These are phyloP conservation scores for Fusarium protoensiforme DNA, from an alignment of 2,329 filamentous ascomycete genomes.

Conservation along the genomic window DNA sequence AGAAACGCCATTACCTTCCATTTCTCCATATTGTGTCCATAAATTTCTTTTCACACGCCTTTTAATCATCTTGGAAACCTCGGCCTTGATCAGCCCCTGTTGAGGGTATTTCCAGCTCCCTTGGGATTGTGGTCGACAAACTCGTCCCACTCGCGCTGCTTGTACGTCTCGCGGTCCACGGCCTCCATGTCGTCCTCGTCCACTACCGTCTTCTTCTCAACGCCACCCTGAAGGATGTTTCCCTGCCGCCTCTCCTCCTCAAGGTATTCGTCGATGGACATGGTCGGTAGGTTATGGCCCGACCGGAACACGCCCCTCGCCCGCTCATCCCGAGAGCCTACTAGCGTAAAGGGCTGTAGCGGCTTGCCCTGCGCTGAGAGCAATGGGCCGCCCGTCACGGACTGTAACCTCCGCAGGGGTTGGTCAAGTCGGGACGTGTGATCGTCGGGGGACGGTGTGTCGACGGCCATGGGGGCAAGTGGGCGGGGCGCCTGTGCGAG, in stretches of 20 bases:
- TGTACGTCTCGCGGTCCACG: constrained; percentile 90
- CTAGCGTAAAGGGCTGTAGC: constrained; percentile 88
- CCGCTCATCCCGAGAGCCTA: constrained; percentile 80
- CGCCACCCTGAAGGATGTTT: constrained; percentile 91
- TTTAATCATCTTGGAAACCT: background rate
- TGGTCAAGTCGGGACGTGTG: constrained; percentile 79
- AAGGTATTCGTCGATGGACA: constrained; percentile 97
- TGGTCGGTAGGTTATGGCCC: constrained; percentile 93
- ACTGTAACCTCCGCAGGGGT: constrained; percentile 63
- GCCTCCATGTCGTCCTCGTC: constrained; percentile 94
- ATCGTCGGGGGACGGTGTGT: constrained; percentile 58
- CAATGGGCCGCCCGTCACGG: constrained; percentile 73
- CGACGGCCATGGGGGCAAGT: constrained; percentile 57
- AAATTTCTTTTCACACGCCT: background rate
- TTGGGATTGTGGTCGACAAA: constrained; percentile 90
- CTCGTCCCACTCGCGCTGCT: constrained; percentile 95
- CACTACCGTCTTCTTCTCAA: constrained; percentile 77
- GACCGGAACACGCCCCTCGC: constrained; percentile 86
- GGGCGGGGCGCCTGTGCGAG: constrained; percentile 77
- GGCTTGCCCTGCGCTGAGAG: constrained; percentile 85
- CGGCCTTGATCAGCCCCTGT: constrained; percentile 67
- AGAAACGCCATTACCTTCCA: constrained; percentile 27
- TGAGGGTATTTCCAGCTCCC: constrained; percentile 84
- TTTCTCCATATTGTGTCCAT: constrained; percentile 6
- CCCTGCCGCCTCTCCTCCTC: constrained; percentile 88